phyloP scores from a whole-genome alignment of 1,284 basidiomycete species.

The Microbotryum lychnidis-dioicae region DNA sequence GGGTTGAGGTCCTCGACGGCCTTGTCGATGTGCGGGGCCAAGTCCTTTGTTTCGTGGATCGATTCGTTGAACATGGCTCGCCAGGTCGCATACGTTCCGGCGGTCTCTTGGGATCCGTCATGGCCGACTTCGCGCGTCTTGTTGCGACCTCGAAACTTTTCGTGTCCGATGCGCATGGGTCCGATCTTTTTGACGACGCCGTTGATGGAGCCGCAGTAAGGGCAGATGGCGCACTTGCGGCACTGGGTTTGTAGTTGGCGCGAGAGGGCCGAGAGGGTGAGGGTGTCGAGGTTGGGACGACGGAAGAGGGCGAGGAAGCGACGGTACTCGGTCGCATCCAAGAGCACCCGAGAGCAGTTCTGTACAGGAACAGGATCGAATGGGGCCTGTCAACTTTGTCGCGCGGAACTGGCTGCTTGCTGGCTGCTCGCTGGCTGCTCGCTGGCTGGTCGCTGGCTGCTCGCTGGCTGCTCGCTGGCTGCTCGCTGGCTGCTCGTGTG shows the following conservation, averaged over 20 bases:
- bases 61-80: slow-evolving; percentile 75
- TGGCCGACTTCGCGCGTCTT: slow-evolving; percentile 68
- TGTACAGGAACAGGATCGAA: slow-evolving; percentile 38
- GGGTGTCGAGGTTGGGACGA: slow-evolving; percentile 81
- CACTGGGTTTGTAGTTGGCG: slow-evolving; percentile 85
- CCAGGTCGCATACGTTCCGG: slow-evolving; percentile 55
- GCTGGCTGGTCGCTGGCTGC: too few species aligned
- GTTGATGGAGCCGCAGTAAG: slow-evolving; percentile 86
- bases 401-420: background rate
- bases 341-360: slow-evolving; percentile 90
- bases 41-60: slow-evolving; percentile 76
- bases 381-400: background rate
- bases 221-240: slow-evolving; percentile 85
- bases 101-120: slow-evolving; percentile 21
- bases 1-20: slow-evolving; percentile 94
- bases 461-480: too few species aligned
- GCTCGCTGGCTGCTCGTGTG: too few species aligned
- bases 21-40: slow-evolving; percentile 76
- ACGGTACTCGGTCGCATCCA: slow-evolving; percentile 80
- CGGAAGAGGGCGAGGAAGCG: slow-evolving; percentile 81
- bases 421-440: too few species aligned
- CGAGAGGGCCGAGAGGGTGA: slow-evolving; percentile 74
- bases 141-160: slow-evolving; percentile 95
- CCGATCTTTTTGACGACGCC: slow-evolving; percentile 96
- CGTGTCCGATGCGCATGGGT: slow-evolving; percentile 90